A percentile compares a stretch with the other conserved stretches of the same genome.
These are phyloP conservation scores for Rhynchosporium agropyri DNA, from an alignment of 2,329 filamentous ascomycete species.

Conservation along the genomic window DNA sequence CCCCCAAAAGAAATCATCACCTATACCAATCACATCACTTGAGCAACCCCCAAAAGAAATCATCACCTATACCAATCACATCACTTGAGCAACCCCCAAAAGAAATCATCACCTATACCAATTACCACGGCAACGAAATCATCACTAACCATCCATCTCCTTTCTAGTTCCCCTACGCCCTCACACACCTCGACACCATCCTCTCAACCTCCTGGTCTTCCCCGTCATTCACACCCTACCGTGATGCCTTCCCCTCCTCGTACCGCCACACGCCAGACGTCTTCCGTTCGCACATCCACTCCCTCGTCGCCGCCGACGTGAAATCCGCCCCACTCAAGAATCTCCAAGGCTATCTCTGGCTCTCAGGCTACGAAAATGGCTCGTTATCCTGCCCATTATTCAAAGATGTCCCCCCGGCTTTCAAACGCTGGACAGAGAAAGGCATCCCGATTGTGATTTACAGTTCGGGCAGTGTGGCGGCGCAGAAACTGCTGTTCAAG, in stretches of 20 bases:
- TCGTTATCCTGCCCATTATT: conserved; percentile 74
- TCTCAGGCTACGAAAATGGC: conserved; percentile 70
- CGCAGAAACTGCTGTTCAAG: conserved; percentile 78
- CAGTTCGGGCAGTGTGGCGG: conserved; percentile 77
- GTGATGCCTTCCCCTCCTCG: conserved; percentile 69
- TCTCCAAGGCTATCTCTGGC: conserved; percentile 79
- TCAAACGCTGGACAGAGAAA: conserved; percentile 61
- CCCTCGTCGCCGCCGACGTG: conserved; percentile 71
- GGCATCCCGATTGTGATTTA: conserved; percentile 69
- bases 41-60: background rate
- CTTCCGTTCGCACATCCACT: conserved; percentile 67
- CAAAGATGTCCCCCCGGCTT: conserved; percentile 67
- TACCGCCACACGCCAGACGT: conserved; percentile 59
- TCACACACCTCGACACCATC: conserved; percentile 65
- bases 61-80: background rate
- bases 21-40: conserved; percentile 2
- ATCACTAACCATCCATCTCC: conserved; percentile 22
- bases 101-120: background rate
- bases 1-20: no score
- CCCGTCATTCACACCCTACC: conserved; percentile 66
- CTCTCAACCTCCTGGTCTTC: conserved; percentile 69
- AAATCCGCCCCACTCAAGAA: conserved; percentile 78
- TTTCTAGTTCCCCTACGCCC: conserved; percentile 74
- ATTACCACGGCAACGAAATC: background rate
- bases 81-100: conserved; percentile 7